These are phyloP conservation scores for Brettanomyces custersianus DNA, from an alignment of 805 yeast genomes.

Conservation along the genomic window DNA sequence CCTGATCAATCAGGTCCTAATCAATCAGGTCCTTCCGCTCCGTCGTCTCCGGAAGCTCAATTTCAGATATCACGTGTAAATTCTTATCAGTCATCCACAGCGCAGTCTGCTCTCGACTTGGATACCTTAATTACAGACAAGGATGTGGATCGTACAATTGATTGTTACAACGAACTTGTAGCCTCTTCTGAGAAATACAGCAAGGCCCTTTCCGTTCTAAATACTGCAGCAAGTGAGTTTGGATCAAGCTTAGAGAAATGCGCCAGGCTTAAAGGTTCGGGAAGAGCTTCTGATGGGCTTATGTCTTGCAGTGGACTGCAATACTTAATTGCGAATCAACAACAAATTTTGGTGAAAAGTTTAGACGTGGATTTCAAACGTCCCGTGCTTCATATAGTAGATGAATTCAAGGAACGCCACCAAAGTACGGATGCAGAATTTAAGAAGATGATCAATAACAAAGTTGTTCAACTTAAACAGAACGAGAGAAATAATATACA, in stretches of 20 bases:
- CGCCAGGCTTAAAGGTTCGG: conserved; percentile 56
- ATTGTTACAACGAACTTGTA: conserved; percentile 38
- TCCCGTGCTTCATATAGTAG: conserved; percentile 40
- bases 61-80: conserved; percentile 9
- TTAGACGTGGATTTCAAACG: conserved; percentile 45
- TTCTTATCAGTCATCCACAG: conserved; percentile 35
- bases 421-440: conserved; percentile 43
- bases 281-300: conserved; percentile 51
- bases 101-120: conserved; percentile 49
- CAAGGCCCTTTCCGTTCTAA: conserved; percentile 34
- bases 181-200: conserved; percentile 38
- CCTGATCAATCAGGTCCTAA: too few species aligned
- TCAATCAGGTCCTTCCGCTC: too few species aligned
- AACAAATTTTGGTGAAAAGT: conserved; percentile 55
- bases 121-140: conserved; percentile 51
- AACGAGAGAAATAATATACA: conserved; percentile 56
- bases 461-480: conserved; percentile 42
- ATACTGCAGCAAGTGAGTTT: conserved; percentile 60
- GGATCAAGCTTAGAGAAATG: conserved; percentile 62
- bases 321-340: conserved; percentile 67
- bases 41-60: too few species aligned
- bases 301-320: conserved; percentile 71
- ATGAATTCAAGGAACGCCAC: conserved; percentile 34
- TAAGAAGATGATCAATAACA: conserved; percentile 41
- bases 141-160: conserved; percentile 45